Evolutionary conservation across 179 eudicot species (phyloP), one percentile per base, ranked within the genome.

Genomic region (Heliamphora ciliata): DNA sequence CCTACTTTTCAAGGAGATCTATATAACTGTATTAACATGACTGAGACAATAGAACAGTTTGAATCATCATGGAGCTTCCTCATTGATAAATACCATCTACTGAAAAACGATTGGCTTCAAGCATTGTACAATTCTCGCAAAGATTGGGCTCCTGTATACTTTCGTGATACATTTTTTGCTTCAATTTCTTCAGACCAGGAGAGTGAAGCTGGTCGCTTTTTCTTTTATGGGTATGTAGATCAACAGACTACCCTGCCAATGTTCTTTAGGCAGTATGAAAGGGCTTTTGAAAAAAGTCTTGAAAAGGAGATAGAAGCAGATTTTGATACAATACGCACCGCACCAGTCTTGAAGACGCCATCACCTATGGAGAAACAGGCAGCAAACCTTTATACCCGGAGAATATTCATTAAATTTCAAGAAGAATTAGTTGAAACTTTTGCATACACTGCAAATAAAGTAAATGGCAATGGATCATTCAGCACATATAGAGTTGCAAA

Each of bases 311-410:
- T 86, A 52, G 93, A 92, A 84, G 94, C 93, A 74, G 97, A 92
- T 90, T 87, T 87, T 60, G 90, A 90, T 59, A 91, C 92, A 9
- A 61, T 86, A 77, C 86, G 87, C 82, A 91, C 86, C 66, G 81
- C 89, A 6, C 93, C 93, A 8, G 83, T 85, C 68, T 80, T 91
- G 81, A 90, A 85, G 86, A 92, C 97, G 74, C 93, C 94, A 24
- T 92, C 94, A 4, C 97, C 97, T 8, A 92, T 92, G 94, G 97
- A 92, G 84, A 92, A 91, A 83, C 97, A 90, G 80, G 92, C 91
- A 66, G 97, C 94, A 68, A 83, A 84, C 83, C 87, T 89, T 21
- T 92, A 91, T 80, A 91, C 97, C 13, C 89, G 83, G 87, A 91
- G 85, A 86, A 86, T 91, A 80, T 93, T 93, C 80, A 52, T 86